Conservation (phyloP, 495 filamentous ascomycete genomes). For the Astrothelium subdiscretum region DNA sequence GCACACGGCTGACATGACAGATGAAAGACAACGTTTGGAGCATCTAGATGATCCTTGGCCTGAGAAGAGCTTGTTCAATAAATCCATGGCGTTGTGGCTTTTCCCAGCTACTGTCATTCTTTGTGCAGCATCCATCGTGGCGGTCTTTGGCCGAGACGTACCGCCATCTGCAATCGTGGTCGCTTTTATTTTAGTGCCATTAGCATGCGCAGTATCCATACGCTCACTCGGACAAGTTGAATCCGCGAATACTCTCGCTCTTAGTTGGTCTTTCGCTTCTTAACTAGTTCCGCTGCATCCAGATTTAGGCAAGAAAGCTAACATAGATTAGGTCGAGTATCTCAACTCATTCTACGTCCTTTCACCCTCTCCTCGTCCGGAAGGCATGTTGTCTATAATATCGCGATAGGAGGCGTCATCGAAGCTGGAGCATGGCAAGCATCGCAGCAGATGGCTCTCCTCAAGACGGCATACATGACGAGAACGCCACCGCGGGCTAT, state of each 20-base stretch:
- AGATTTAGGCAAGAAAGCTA: neutral
- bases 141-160: neutral
- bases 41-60: neutral
- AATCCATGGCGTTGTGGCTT: neutral
- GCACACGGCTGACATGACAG: neutral
- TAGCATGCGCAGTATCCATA: neutral
- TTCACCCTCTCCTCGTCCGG: neutral
- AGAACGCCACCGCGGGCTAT: neutral
- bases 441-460: neutral
- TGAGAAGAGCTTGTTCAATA: neutral
- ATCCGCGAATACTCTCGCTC: neutral
- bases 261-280: neutral
- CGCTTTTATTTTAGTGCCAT: neutral
- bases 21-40: neutral
- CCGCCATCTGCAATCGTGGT: neutral
- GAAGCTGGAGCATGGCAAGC: conserved; percentile 1
- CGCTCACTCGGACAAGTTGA: neutral
- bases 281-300: neutral
- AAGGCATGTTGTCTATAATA: neutral
- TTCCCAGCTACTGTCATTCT: neutral
- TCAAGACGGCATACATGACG: neutral
- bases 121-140: neutral
- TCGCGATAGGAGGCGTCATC: neutral
- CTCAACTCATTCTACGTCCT: neutral
- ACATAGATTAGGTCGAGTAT: neutral